Evolutionary conservation across 306 rosid species (phyloP).

Genomic region (Begonia fuchsioides): DNA sequence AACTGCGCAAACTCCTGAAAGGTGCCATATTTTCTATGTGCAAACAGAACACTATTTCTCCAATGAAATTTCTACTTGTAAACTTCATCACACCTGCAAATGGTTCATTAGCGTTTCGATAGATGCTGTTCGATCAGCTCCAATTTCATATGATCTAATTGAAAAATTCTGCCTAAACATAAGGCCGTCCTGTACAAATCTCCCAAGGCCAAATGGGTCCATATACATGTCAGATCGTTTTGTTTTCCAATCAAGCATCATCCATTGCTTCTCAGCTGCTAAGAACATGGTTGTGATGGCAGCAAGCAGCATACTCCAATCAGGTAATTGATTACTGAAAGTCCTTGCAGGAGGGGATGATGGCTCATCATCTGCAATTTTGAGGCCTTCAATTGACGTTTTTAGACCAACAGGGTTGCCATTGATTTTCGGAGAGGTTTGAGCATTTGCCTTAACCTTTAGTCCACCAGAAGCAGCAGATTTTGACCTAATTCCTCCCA

Average conservation of each 20-base stretch:
- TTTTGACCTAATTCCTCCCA: slow-evolving; percentile 49
- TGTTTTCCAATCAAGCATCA: slow-evolving; percentile 99
- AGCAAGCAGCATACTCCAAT: slow-evolving; percentile 99
- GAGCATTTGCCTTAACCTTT: slow-evolving; percentile 83
- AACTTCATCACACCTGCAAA: slow-evolving; percentile 47
- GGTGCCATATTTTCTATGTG: not conserved
- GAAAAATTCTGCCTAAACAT: slow-evolving; percentile 88
- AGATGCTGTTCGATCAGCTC: slow-evolving; percentile 97
- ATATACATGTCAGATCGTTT: slow-evolving; percentile 80
- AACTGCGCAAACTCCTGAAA: not conserved
- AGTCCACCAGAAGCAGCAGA: slow-evolving; percentile 33
- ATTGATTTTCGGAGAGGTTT: slow-evolving; percentile 76
- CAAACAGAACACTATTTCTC: not conserved
- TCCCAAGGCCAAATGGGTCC: slow-evolving; percentile 88
- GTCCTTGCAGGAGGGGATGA: slow-evolving; percentile 66
- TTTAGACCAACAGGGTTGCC: slow-evolving; percentile 46
- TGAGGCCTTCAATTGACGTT: slow-evolving; percentile 31
- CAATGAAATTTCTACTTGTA: not conserved
- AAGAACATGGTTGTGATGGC: slow-evolving; percentile 90
- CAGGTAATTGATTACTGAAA: slow-evolving; percentile 90
- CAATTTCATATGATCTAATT: slow-evolving; percentile 96
- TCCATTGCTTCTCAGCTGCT: slow-evolving; percentile 99
- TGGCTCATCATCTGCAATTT: slow-evolving; percentile 32
- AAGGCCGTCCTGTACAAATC: slow-evolving; percentile 88
- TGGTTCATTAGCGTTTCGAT: slow-evolving; percentile 96